phyloP scores from a whole-genome alignment of 176 grass and related monocot species.

The Aegilops bicornis region DNA sequence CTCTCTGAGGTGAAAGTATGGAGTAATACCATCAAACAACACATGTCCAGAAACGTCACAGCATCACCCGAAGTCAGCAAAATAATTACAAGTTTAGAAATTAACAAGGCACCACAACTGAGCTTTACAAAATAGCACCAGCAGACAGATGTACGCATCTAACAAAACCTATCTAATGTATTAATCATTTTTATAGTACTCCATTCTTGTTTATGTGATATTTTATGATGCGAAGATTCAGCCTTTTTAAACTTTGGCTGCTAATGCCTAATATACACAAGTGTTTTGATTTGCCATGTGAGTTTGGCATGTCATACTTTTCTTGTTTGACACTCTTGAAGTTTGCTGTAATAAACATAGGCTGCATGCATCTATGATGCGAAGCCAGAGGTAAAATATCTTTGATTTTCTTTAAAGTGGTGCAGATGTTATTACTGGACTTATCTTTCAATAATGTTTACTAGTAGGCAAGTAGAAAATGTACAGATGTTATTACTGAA shows the following conservation, averaged over 20 bases:
- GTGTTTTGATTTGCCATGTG: background rate
- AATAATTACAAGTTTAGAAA: too few species aligned
- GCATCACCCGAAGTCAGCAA: background rate
- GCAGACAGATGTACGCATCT: background rate
- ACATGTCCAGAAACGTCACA: background rate
- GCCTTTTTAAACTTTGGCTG: background rate
- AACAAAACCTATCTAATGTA: background rate
- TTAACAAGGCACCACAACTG: background rate
- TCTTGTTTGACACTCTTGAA: too few species aligned
- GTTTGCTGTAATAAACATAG: too few species aligned
- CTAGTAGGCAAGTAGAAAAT: background rate
- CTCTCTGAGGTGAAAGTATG: background rate
- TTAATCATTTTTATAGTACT: background rate
- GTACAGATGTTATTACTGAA: background rate
- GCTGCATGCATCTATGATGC: too few species aligned
- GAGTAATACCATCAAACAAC: background rate
- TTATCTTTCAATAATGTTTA: background rate
- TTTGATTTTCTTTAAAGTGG: too few species aligned
- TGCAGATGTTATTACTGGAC: background rate
- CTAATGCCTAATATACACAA: background rate
- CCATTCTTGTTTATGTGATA: background rate
- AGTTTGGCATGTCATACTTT: too few species aligned
- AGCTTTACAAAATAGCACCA: background rate
- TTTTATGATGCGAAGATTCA: background rate
- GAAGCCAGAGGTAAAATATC: too few species aligned